phyloP scores from a whole-genome alignment of 139 green algal genomes.

The Coelastrella sp. region DNA sequence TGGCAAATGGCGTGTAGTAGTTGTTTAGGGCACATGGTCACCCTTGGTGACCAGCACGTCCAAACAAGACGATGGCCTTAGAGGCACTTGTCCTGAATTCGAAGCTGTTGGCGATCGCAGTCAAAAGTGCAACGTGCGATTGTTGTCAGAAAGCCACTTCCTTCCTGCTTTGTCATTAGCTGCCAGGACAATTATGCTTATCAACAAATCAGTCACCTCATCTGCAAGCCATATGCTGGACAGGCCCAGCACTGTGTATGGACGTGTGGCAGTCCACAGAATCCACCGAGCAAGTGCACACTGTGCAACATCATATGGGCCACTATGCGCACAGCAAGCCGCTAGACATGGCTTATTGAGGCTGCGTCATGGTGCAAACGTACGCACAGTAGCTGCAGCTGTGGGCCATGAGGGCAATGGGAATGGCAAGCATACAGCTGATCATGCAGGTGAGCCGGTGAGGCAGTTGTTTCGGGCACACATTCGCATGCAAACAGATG shows the following conservation, averaged over 20 bases:
- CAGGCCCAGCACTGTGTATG: not conserved
- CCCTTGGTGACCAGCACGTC: not conserved
- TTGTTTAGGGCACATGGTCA: not conserved
- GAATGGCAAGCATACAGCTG: constrained; percentile 3
- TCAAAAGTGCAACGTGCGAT: too few relatives aligned
- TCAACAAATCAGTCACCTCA: not conserved
- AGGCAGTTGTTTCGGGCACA: not conserved
- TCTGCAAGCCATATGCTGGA: not conserved
- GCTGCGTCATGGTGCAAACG: not conserved
- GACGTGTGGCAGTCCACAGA: not conserved
- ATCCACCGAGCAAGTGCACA: constrained; percentile 1
- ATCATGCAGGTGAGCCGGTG: not conserved
- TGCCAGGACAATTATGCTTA: too few relatives aligned
- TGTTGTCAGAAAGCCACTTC: too few relatives aligned
- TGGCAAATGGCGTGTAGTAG: not conserved
- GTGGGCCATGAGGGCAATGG: constrained; percentile 29
- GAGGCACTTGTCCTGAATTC: too few relatives aligned
- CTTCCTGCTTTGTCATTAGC: too few relatives aligned
- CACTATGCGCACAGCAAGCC: not conserved
- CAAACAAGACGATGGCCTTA: not conserved
- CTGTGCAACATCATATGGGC: not conserved
- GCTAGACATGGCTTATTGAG: not conserved
- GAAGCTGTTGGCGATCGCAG: too few relatives aligned
- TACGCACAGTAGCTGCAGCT: not conserved
- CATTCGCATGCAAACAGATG: not conserved